Evolutionary conservation across 495 filamentous ascomycete species (phyloP), one percentile per base, ranked within the genome.

Genomic region (Ascobolus immersus): DNA sequence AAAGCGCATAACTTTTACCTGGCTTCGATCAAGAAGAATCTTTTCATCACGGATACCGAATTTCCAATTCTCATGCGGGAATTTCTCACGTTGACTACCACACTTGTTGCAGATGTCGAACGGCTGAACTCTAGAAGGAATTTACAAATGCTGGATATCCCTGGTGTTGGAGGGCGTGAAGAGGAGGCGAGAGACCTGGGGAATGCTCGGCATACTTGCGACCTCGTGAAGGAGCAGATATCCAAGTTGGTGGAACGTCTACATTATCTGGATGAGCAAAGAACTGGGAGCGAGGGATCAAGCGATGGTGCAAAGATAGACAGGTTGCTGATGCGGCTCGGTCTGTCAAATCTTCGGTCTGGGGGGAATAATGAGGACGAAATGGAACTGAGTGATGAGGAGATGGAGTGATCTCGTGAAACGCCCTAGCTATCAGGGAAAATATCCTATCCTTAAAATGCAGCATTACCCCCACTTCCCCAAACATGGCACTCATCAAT

Each of bases 1-100:
- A 62, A 65, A 14, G 79, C 76, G 4, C 84, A 94, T 49, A 61
- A 68, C 4, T 53, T 60, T 17, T 89, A 86, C 45, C 67, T 93
- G 11, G 53, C 59, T 19, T 57, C 69, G 1, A 54, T 93, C 0
- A 51, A 60, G 1, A 61, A 65, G 15, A 65, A 67, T 1, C 61
- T 91, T 1, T 70, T 94, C 18, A 57, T 93, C 4, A 67, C 67
- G 1, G 69, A 74, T 29, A 36, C 54, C 2, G 48, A 62, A 2
- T 92, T 84, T 52, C 11, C 28, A 10, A 31, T 10, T 31, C n/a
- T 17, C 14, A 15, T 15, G 12, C 28, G 28, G 12, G 9, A 31
- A 9, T 17, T 31, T 17, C 28, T 31, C 4, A 17, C 14, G 28
- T 15, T 17, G 14, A 15, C n/a, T n/a, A 9, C 10, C 9, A 31